These are phyloP conservation scores for Tetrahymena thermophila DNA, from an alignment of 73 alveolate species.

Conservation along the genomic window DNA sequence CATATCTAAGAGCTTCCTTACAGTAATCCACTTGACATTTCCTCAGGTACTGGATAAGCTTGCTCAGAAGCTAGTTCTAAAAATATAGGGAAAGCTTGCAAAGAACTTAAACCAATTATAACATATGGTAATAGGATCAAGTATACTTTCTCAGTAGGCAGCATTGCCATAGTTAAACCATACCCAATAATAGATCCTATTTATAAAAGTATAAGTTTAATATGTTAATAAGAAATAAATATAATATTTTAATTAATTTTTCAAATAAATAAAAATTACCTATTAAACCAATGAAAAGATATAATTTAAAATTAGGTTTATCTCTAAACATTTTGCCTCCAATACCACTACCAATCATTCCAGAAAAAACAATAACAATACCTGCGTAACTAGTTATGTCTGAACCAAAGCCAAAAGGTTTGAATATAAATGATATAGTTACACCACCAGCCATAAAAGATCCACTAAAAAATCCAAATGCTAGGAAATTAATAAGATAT, in stretches of 20 bases:
- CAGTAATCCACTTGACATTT: background rate
- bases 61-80: background rate
- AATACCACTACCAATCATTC: background rate
- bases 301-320: background rate
- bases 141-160: background rate
- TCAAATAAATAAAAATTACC: background rate
- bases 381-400: background rate
- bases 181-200: background rate
- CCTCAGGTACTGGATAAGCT: background rate
- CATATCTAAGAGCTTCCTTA: background rate
- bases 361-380: background rate
- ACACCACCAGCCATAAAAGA: background rate
- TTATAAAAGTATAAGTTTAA: background rate
- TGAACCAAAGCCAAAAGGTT: background rate
- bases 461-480: background rate
- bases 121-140: background rate
- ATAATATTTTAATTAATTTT: background rate
- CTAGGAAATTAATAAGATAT: background rate
- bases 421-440: background rate
- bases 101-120: background rate
- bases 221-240: no score
- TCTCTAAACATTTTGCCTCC: background rate
- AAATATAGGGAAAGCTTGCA: background rate
- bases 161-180: background rate
- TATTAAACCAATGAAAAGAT: background rate